Evolutionary conservation across 306 rosid species (phyloP), one percentile per base, ranked within the genome.

Genomic region (Gastrolobium bilobum): DNA sequence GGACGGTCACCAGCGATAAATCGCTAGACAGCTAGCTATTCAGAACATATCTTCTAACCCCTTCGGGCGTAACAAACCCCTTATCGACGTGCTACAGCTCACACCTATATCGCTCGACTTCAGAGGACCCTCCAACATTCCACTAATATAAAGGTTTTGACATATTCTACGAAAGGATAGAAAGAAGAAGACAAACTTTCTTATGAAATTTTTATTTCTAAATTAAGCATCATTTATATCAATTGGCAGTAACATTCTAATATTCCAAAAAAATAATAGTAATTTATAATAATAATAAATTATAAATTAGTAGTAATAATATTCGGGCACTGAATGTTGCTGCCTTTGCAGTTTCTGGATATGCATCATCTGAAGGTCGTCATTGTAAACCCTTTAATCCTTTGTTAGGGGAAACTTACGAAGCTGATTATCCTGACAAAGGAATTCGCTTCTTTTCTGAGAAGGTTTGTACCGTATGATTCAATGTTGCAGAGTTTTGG

Each of bases 301-400:
- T n/a, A n/a, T n/a, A n/a, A n/a, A n/a, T n/a, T n/a, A n/a, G n/a
- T n/a, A n/a, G n/a, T n/a, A n/a, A n/a, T n/a, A n/a, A n/a, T n/a
- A n/a, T 84, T 50, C 91, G 99, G 77, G 79, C 79, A 56, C 82
- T 95, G 67, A 85, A 95, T 80, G 99, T 95, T 82, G 98, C 99
- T 66, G 97, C 99, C 61, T 95, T 95, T 87, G 99, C 99, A 4
- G 90, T 93, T 78, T 95, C 99, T 68, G 99, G 96, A 51, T 95
- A 95, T 84, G 99, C 99, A 34, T 95, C 99, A 38, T 91, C 96
- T 34, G 97, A 93, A 90, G 98, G 97, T 54, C 92, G 99, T 64
- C 94, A 91, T 65, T 95, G 99, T 80, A 95, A 95, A 86, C 99
- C 99, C 48, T 95, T 95, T 84, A 95, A 95, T 81, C 99, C 99